phyloP scores from a whole-genome alignment of 169 alveolate species.

The Cryptosporidium xiaoi region DNA sequence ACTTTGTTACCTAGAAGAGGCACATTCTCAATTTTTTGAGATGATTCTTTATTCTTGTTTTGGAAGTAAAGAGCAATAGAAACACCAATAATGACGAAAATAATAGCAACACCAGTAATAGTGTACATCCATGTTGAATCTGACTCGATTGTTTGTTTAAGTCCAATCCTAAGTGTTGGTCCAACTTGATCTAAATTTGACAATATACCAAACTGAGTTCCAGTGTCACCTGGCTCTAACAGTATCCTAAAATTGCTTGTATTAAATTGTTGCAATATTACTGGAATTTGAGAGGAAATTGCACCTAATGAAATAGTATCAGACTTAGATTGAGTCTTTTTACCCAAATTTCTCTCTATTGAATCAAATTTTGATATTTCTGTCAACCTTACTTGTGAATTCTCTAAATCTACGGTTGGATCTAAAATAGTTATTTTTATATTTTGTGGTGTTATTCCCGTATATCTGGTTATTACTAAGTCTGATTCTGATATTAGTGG shows the following conservation, averaged over 20 bases:
- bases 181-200: slow-evolving; percentile 67
- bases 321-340: slow-evolving; percentile 38
- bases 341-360: background rate
- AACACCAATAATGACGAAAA: slow-evolving; percentile 63
- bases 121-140: slow-evolving; percentile 70
- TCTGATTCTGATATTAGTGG: slow-evolving; percentile 39
- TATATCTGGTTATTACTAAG: slow-evolving; percentile 35
- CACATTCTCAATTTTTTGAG: slow-evolving; percentile 26
- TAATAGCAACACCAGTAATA: slow-evolving; percentile 42
- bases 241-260: slow-evolving; percentile 39
- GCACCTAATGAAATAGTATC: slow-evolving; percentile 23
- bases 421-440: slow-evolving; percentile 40
- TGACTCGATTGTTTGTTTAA: slow-evolving; percentile 45
- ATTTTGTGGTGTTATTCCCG: slow-evolving; percentile 59
- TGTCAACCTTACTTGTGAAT: slow-evolving; percentile 30
- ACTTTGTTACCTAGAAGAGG: slow-evolving; percentile 51
- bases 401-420: slow-evolving; percentile 17
- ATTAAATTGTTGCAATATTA: slow-evolving; percentile 51
- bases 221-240: slow-evolving; percentile 21
- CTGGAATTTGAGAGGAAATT: slow-evolving; percentile 34
- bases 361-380: slow-evolving; percentile 31
- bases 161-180: slow-evolving; percentile 19
- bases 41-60: slow-evolving; percentile 30
- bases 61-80: slow-evolving; percentile 64
- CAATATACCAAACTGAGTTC: slow-evolving; percentile 38